phyloP scores from a whole-genome alignment of 2,329 filamentous ascomycete species.

The Dactylellina parvicollis region DNA sequence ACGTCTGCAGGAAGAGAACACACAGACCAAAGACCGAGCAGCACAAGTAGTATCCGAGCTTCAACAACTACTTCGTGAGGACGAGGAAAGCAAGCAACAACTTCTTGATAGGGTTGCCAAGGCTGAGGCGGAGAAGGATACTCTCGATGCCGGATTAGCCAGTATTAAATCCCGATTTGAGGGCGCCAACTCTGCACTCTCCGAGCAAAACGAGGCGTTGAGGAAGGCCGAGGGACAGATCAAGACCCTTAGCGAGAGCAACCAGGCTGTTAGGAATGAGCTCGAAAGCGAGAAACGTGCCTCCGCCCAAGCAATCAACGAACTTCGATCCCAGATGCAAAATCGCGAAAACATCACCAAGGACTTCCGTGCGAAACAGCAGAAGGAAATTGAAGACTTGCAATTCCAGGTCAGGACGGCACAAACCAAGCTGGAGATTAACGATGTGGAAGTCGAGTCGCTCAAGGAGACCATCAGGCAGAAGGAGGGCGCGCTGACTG shows the following conservation, averaged over 20 bases:
- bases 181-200: slow-evolving; percentile 11
- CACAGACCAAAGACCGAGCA: slow-evolving; percentile 33
- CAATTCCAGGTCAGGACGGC: slow-evolving; percentile 40
- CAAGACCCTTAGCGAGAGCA: slow-evolving; percentile 16
- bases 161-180: slow-evolving; percentile 19
- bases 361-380: slow-evolving; percentile 25
- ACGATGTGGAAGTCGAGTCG: slow-evolving; percentile 43
- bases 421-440: slow-evolving; percentile 44
- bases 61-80: slow-evolving; percentile 41
- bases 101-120: slow-evolving; percentile 46
- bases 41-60: slow-evolving; percentile 43
- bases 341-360: slow-evolving; percentile 26
- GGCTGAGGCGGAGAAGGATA: slow-evolving; percentile 42
- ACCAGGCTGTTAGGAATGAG: not conserved
- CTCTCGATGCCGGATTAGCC: slow-evolving; percentile 2
- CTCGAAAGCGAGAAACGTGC: slow-evolving; percentile 28
- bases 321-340: slow-evolving; percentile 37
- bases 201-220: slow-evolving; percentile 17
- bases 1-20: slow-evolving; percentile 19
- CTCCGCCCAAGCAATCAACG: slow-evolving; percentile 13
- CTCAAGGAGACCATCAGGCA: slow-evolving; percentile 37
- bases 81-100: slow-evolving; percentile 47
- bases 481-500: slow-evolving; percentile 26
- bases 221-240: slow-evolving; percentile 34
- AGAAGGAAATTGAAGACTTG: slow-evolving; percentile 35